Percentiles rank a stretch among this genome's conserved stretches.
Evolutionary conservation across 805 yeast species (phyloP).

Genomic region (Myxozyma nipponensis): DNA sequence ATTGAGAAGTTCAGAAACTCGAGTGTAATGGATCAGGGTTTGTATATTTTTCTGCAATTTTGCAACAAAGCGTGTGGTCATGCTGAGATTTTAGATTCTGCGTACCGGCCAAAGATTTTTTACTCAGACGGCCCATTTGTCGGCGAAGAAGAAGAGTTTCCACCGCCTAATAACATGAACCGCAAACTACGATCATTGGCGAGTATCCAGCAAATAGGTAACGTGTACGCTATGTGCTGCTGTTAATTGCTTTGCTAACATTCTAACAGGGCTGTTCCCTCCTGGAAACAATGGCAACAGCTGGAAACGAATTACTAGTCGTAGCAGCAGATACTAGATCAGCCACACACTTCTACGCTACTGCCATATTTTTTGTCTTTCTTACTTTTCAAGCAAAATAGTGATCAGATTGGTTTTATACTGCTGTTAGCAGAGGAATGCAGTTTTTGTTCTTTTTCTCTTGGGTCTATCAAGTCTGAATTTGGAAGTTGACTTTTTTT

Average conservation of each 20-base stretch:
- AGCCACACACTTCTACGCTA: background rate
- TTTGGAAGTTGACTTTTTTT: background rate
- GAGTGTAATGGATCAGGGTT: conserved; percentile 45
- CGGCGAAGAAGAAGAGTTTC: conserved; percentile 46
- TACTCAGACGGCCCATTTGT: conserved; percentile 42
- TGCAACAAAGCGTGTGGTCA: conserved; percentile 3
- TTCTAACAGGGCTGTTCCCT: conserved; percentile 20
- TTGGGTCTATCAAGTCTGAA: background rate
- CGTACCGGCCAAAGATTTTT: conserved; percentile 49
- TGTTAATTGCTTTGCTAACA: background rate
- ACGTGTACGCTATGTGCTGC: background rate
- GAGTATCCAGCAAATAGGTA: conserved; percentile 35
- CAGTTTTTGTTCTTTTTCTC: background rate
- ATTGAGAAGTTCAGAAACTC: conserved; percentile 50
- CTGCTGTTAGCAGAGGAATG: no score
- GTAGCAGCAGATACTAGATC: no score
- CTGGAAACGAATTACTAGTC: conserved; percentile 21
- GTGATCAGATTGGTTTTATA: no score
- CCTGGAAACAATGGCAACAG: conserved; percentile 26
- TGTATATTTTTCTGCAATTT: background rate
- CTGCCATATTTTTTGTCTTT: background rate
- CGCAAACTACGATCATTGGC: conserved; percentile 38
- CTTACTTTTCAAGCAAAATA: no score
- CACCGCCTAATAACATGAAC: conserved; percentile 38
- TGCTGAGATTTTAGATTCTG: conserved; percentile 36